Evolutionary conservation across 345 rosid species (phyloP).

Genomic region (Sonneratia caseolaris): DNA sequence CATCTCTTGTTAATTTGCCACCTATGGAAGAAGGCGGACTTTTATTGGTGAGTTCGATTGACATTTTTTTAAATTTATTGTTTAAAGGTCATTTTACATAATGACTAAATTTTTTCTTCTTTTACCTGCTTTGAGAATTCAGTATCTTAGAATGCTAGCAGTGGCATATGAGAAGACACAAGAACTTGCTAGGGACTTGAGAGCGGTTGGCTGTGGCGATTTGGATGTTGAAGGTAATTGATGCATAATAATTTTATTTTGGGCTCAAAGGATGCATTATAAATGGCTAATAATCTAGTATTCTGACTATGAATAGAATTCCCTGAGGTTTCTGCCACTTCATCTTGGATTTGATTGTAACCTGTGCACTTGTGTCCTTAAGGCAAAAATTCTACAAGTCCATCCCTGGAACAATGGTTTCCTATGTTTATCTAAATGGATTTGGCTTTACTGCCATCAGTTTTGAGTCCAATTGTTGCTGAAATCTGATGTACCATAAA

Average conservation of each 20-base stretch:
- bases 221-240: constrained; percentile 88
- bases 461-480: not conserved
- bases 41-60: constrained; percentile 24
- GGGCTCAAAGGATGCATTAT: not conserved
- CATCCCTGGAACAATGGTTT: not conserved
- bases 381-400: not conserved
- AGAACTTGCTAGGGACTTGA: constrained; percentile 91
- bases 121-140: constrained; percentile 36
- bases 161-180: constrained; percentile 96
- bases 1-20: constrained; percentile 85
- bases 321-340: not conserved
- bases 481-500: constrained; percentile 1
- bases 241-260: not conserved
- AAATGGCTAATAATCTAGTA: not conserved
- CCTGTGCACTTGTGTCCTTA: not conserved
- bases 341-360: not conserved
- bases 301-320: not conserved
- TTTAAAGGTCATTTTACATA: not conserved
- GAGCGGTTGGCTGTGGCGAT: constrained; percentile 95
- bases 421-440: not conserved
- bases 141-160: constrained; percentile 97
- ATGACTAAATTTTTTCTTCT: constrained; percentile 21
- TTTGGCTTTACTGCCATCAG: not conserved
- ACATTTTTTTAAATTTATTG: no score
- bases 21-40: constrained; percentile 69